Base-by-base conservation (phyloP, 768 basidiomycete species). In the Rhodotorula diobovata region DNA sequence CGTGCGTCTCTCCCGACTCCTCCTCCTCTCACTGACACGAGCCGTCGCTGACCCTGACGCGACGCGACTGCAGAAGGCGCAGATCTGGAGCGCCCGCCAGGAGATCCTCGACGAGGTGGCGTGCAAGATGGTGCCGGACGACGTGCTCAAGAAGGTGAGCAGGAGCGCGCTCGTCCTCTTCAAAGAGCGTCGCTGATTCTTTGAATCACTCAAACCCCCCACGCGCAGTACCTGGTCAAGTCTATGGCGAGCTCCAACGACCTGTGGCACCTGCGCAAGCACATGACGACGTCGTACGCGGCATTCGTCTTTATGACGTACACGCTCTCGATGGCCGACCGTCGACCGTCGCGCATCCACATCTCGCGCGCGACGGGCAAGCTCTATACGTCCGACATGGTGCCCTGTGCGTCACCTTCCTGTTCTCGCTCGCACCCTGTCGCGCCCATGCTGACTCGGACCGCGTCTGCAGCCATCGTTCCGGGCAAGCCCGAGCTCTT, bases 181-280 rank as follows among this genome's bases (percentile, higher is more conserved):
- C 30, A 25, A 45, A 11, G 23, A 34, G 15, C 11, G 4, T 41
- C 28, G 14, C 30, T 11, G 1, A 37, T 7, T 5, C n/a, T 4
- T 66, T 50, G 20, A 59, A 3, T 2, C 41, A n/a, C n/a, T n/a
- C n/a, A n/a, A n/a, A n/a, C 1, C 9, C 32, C 21, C 7, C 23
- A 12, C 11, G 10, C n/a, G 34, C 76, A 99, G 96, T 98, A 93
- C 80, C 91, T 99, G 90, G 84, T 87, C 51, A 86, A 86, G 45
- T 89, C 89, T 34, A 95, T 97, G 91, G 82, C 85, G 57, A 85
- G 85, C 4, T 87, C 94, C 10, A 86, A 86, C 67, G 91, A 93
- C 76, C 84, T 98, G 7, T 99, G 95, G 95, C 85, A 90, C 70
- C 93, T 98, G 87, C 87, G 96, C 70, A 98, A 96, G 82, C 94